Evolutionary conservation across 129 eudicot species (phyloP), one percentile per base, ranked within the genome.

Genomic region (Smallanthus sonchifolius): DNA sequence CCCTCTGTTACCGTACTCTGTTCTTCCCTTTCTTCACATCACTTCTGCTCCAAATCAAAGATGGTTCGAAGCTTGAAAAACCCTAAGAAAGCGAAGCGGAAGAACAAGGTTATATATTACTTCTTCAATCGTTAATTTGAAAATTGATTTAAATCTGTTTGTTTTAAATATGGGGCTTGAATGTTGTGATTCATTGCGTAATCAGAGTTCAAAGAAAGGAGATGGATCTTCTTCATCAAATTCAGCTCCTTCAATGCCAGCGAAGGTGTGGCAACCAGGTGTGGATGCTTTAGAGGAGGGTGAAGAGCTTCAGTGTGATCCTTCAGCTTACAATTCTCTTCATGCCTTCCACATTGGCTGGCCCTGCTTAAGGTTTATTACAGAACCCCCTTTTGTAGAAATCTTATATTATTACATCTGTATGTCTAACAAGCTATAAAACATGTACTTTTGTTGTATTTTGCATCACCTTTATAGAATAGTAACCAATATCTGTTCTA

Each of bases 191-290:
- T 75, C 16, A 55, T 63, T 39, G 34, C 15, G 47, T 55, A 38
- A 68, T 39, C 39, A 86, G 94, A 86, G 85, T n/a, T 72, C 87
- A 44, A 93, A 81, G 80, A 86, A 84, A 65, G 89, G 75, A 15
- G 98, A 88, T 2, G 89, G 87, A 10, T 79, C 87, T 4, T 81
- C 89, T 4, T 75, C 92, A 11, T 64, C 76, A 24, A 45, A 84
- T 24, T 84, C 83, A 10, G 82, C 40, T 34, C 84, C 94, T 0
- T 72, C 88, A 54, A 37, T 81, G 40, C 89, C 89, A 15, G 87
- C 95, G 2, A 91, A 89, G 77, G 99, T 95, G 62, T 95, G 99
- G 99, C 92, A 84, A 68, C 99, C 99, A 19, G 95, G 99, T 39
- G 97, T 95, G 3, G 99, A 95, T 73, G 75, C 78, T 36, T 80